These are phyloP conservation scores for Microsporum canis DNA, from an alignment of 2,329 filamentous ascomycete genomes.

Conservation along the genomic window DNA sequence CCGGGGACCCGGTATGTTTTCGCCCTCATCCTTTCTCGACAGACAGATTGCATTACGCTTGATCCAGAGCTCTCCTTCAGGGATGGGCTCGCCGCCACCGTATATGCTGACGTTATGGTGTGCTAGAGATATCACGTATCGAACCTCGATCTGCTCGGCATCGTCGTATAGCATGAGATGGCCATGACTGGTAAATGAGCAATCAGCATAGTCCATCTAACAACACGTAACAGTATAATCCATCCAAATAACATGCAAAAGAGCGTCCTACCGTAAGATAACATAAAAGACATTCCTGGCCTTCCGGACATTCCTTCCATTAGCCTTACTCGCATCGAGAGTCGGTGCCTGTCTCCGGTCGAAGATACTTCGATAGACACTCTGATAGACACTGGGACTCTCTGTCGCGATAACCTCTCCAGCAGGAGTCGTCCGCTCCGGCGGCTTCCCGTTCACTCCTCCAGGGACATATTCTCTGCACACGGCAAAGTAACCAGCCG, in stretches of 20 bases:
- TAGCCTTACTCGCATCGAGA: constrained; percentile 42
- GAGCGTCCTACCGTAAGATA: constrained; percentile 57
- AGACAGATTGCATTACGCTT: constrained; percentile 84
- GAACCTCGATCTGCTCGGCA: constrained; percentile 85
- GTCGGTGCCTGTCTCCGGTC: constrained; percentile 57
- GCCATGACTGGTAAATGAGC: constrained; percentile 54
- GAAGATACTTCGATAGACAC: constrained; percentile 95
- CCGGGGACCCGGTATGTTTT: constrained; percentile 39
- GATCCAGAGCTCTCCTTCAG: constrained; percentile 89
- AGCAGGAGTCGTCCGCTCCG: constrained; percentile 70
- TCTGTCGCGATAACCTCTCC: constrained; percentile 66
- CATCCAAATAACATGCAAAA: background rate
- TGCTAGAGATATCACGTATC: constrained; percentile 85
- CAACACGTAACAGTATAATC: background rate
- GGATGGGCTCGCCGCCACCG: constrained; percentile 64
- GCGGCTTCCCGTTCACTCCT: constrained; percentile 84
- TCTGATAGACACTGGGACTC: constrained; percentile 91
- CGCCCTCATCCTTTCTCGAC: constrained; percentile 47
- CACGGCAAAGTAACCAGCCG: constrained; percentile 89
- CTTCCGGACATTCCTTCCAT: constrained; percentile 41
- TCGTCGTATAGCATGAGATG: constrained; percentile 98
- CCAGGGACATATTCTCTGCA: constrained; percentile 85
- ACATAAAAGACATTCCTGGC: constrained; percentile 89
- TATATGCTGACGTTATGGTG: constrained; percentile 78
- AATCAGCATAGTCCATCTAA: background rate